phyloP scores from a whole-genome alignment of 2,329 filamentous ascomycete species.

The Verticillium nubilum region DNA sequence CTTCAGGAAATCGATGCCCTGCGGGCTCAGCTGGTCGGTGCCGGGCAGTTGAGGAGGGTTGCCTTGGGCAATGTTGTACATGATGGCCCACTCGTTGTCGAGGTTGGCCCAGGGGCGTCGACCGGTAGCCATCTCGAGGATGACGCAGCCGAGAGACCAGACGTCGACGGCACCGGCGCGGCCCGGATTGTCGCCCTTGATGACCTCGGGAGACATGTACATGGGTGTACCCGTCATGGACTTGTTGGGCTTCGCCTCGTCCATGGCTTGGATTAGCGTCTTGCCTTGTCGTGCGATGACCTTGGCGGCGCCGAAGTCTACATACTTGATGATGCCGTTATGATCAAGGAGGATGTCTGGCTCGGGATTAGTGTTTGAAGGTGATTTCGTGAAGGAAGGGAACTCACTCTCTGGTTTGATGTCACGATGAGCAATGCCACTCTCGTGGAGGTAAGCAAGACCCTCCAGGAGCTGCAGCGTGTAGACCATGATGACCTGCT shows the following conservation, averaged over 20 bases:
- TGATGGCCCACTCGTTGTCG: conserved; percentile 99
- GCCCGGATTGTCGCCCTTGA: conserved; percentile 78
- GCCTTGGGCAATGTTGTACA: conserved; percentile 99
- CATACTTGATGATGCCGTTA: conserved; percentile 97
- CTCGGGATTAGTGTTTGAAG: conserved; percentile 1
- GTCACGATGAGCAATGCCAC: conserved; percentile 88
- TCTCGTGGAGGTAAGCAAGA: conserved; percentile 86
- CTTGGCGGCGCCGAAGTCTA: conserved; percentile 96
- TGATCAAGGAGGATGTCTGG: conserved; percentile 91
- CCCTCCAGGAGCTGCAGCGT: conserved; percentile 91
- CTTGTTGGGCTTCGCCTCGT: conserved; percentile 64
- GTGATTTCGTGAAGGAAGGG: not conserved
- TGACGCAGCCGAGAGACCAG: conserved; percentile 94
- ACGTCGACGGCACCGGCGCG: conserved; percentile 86
- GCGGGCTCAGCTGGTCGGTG: conserved; percentile 74
- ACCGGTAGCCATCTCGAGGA: conserved; percentile 96
- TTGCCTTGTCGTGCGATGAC: conserved; percentile 92
- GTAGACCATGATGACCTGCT: conserved; percentile 96
- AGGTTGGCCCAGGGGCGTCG: conserved; percentile 90
- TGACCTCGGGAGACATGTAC: conserved; percentile 99
- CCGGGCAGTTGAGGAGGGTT: conserved; percentile 84
- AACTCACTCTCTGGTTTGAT: conserved; percentile 92
- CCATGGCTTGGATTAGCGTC: conserved; percentile 66
- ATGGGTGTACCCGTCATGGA: conserved; percentile 98
- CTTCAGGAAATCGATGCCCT: conserved; percentile 82